Percentiles rank a stretch among this genome's conserved stretches.
Conservation (phyloP, 1,284 basidiomycete genomes). For the Cryptococcus floricola region DNA sequence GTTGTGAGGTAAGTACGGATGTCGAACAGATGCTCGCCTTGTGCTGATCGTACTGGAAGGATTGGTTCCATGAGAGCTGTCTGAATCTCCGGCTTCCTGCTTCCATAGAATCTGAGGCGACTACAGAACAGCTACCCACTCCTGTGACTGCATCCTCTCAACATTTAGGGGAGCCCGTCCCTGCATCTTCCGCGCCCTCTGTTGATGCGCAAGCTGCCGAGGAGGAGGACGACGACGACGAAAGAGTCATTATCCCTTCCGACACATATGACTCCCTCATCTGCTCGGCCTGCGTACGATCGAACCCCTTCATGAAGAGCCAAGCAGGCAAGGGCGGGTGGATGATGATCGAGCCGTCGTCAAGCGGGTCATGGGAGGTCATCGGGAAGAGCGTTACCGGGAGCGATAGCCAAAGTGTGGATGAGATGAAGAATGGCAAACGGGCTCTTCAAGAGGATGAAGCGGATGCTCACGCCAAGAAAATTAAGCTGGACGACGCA, state of each 20-base stretch:
- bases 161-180: background rate
- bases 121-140: background rate
- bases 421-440: background rate
- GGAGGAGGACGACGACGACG: constrained; percentile 41
- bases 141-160: background rate
- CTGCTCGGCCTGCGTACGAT: constrained; percentile 34
- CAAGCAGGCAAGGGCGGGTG: constrained; percentile 40
- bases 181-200: background rate
- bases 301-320: constrained; percentile 12
- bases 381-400: constrained; percentile 17
- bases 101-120: background rate
- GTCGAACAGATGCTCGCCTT: background rate
- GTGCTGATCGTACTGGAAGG: constrained; percentile 18
- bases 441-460: background rate
- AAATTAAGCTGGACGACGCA: constrained; percentile 7
- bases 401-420: background rate
- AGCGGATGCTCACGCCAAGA: background rate
- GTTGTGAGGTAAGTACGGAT: constrained; percentile 39
- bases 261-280: constrained; percentile 45
- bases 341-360: constrained; percentile 41
- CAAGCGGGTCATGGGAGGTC: constrained; percentile 20
- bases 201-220: constrained; percentile 10
- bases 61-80: constrained; percentile 47
- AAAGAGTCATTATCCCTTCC: constrained; percentile 37
- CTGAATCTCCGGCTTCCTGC: constrained; percentile 30